These are phyloP conservation scores for Pyrenochaeta sp. DNA, from an alignment of 2,329 filamentous ascomycete genomes.

Conservation along the genomic window DNA sequence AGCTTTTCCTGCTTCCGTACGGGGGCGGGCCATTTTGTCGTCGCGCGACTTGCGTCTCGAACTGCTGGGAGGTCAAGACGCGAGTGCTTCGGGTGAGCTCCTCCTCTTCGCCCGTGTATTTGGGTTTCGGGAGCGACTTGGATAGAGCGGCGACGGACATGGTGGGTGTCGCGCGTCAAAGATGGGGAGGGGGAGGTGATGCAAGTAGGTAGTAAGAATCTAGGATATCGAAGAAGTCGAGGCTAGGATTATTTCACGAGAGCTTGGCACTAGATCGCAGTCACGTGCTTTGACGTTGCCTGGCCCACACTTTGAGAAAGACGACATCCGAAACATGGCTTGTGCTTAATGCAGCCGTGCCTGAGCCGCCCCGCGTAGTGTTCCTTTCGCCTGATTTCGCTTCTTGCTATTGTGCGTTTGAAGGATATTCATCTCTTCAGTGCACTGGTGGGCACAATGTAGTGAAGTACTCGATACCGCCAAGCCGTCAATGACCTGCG, in stretches of 20 bases:
- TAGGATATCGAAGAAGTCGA: background rate
- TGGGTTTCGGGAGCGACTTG: constrained; percentile 84
- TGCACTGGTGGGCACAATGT: too few relatives aligned
- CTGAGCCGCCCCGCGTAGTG: too few relatives aligned
- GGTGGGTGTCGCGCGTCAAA: constrained; percentile 14
- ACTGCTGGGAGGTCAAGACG: constrained; percentile 78
- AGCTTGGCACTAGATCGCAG: constrained; percentile 6
- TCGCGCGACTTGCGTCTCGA: constrained; percentile 79
- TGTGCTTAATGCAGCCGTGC: background rate
- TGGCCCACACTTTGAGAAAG: too few relatives aligned
- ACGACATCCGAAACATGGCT: too few relatives aligned
- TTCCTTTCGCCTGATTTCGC: too few relatives aligned
- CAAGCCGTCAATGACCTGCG: too few relatives aligned
- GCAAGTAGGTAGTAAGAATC: too few relatives aligned
- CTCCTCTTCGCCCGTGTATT: constrained; percentile 89
- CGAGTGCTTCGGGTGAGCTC: constrained; percentile 81
- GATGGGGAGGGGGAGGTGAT: constrained; percentile 2
- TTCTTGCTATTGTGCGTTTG: too few relatives aligned
- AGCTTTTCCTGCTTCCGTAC: constrained; percentile 86
- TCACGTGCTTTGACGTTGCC: constrained; percentile 14
- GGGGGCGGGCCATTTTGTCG: constrained; percentile 82
- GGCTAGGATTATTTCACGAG: constrained; percentile 16
- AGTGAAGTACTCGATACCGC: too few relatives aligned
- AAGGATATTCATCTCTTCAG: too few relatives aligned
- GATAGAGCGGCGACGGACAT: constrained; percentile 69